Base-by-base conservation (phyloP, 2,329 filamentous ascomycete species). In the Knufia fluminis region DNA sequence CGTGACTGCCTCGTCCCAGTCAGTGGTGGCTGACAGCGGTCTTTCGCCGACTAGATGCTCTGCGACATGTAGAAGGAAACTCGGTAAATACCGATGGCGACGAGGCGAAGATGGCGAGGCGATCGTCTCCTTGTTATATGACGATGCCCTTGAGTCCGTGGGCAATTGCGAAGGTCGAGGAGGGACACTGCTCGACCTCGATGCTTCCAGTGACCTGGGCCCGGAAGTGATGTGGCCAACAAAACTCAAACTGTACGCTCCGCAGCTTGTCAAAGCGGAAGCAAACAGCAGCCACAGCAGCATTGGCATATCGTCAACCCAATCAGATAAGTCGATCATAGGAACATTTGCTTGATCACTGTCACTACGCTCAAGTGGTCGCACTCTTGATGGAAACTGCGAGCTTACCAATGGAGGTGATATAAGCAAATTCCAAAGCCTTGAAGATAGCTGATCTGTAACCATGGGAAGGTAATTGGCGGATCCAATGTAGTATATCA, bases 271-370 rank as follows among this genome's bases (percentile, higher is more conserved):
- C 26, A 46, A 35, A n/a, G 43, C 43, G 19, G 24, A 46, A 8
- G 43, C 16, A 16, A 31, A 46, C 16, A 46, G 43, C 3, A 46
- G 31, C 43, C 43, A 46, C 3, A 46, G 17, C 10, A 46, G 28
- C 26, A 46, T 33, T 16, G 43, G 26, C 28, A 35, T 46, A 35
- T 46, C 43, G 9, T 46, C 22, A n/a, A n/a, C 22, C 43, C 43
- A 46, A 28, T 46, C 16, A 19, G 43, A 20, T 3, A 46, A n/a
- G 17, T 46, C 28, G 43, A 46, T 46, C 3, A 28, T 8, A 3
- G 28, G 43, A 3, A 22, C 28, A n/a, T 31, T 4, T 12, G 8
- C 3, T 26, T 19, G 3, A 16, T 43, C 24, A 14, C 40, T 40
- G 4, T 9, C n/a, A 28, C 24, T 28, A 9, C 17, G 40, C 22